Percentiles rank a stretch among this genome's conserved stretches.
Conservation (phyloP, 2,329 filamentous ascomycete genomes). For the Neofusicoccum laricinum region DNA sequence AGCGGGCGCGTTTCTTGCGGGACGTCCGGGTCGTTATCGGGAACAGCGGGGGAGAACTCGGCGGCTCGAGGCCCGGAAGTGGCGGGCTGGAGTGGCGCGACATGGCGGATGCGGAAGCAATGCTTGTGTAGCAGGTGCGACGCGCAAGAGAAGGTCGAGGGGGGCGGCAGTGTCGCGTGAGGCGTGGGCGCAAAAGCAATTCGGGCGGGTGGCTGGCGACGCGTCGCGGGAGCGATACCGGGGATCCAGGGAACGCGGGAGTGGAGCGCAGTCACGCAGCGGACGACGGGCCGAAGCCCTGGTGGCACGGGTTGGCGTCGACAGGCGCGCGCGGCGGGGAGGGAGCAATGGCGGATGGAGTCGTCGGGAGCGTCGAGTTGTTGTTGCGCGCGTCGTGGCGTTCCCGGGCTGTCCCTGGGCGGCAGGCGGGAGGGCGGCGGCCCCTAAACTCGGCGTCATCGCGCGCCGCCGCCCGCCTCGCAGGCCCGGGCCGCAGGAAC, state of each 20-base stretch:
- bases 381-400: conserved; percentile 7
- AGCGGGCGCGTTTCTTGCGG: conserved; percentile 16
- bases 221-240: conserved; percentile 16
- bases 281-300: conserved; percentile 11
- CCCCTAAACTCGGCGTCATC: conserved; percentile 1
- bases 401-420: not conserved
- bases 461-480: not conserved
- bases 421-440: too few species aligned
- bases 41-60: conserved; percentile 16
- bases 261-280: conserved; percentile 7
- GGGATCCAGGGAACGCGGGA: not conserved
- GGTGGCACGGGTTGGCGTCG: not conserved
- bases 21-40: not conserved
- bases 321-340: not conserved
- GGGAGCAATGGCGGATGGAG: not conserved
- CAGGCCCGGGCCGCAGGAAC: conserved; percentile 3
- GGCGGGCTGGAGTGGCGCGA: conserved; percentile 14
- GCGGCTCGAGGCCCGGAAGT: conserved; percentile 8
- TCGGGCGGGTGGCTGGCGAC: not conserved
- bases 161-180: not conserved
- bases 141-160: not conserved
- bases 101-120: not conserved
- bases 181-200: conserved; percentile 4
- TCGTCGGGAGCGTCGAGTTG: not conserved
- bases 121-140: not conserved